Conservation (phyloP, 2,329 filamentous ascomycete genomes). For the Teratosphaeriaceae sp. region DNA sequence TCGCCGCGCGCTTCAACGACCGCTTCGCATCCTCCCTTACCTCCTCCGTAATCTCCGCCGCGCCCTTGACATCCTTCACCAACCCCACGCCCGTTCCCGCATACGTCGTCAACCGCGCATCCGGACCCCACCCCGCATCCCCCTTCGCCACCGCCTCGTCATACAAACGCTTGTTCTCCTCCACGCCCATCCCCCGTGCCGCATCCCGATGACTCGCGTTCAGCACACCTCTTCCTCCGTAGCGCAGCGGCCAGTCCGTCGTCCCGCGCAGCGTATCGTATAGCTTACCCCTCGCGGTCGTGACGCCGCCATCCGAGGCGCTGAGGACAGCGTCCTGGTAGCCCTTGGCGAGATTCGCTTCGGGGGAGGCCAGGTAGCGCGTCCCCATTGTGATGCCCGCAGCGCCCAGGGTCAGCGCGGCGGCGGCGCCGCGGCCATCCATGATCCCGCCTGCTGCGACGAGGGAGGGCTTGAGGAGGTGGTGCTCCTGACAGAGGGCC, state of each 20-base stretch:
- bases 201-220: conserved; percentile 47
- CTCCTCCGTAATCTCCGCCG: conserved; percentile 47
- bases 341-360: conserved; percentile 41
- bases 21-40: conserved; percentile 34
- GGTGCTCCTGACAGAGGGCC: conserved; percentile 14
- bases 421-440: conserved; percentile 50
- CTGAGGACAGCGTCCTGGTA: conserved; percentile 43
- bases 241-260: conserved; percentile 50
- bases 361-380: conserved; percentile 50
- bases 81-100: conserved; percentile 57
- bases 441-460: conserved; percentile 56
- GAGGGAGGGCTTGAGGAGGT: conserved; percentile 29
- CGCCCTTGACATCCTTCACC: conserved; percentile 44
- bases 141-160: conserved; percentile 44
- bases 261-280: conserved; percentile 52
- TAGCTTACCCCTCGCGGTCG: conserved; percentile 44
- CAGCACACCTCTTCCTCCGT: conserved; percentile 52
- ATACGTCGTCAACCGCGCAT: conserved; percentile 55
- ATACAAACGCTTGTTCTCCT: conserved; percentile 41
- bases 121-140: conserved; percentile 47
- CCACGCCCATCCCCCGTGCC: conserved; percentile 32
- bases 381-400: conserved; percentile 56
- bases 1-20: conserved; percentile 24
- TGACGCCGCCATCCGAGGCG: conserved; percentile 45
- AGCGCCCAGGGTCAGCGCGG: conserved; percentile 48